Evolutionary conservation across 495 filamentous ascomycete genomes (phyloP).

Genomic region (Astrothelium macrocarpum): DNA sequence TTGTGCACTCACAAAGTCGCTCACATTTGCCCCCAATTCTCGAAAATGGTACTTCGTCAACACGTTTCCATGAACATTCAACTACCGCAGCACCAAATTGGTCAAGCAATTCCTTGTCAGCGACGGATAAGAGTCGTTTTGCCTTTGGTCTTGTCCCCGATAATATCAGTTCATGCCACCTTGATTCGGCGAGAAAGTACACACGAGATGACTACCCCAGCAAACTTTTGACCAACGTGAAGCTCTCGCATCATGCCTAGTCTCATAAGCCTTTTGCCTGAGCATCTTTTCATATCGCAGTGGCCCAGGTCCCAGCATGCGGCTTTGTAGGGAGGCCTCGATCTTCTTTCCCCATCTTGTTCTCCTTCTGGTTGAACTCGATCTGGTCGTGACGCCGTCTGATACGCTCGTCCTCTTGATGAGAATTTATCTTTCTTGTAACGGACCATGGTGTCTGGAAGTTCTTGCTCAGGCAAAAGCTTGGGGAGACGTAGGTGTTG

Average conservation of each 20-base stretch:
- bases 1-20: conserved; percentile 47
- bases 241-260: conserved; percentile 90
- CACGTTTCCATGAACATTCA: conserved; percentile 92
- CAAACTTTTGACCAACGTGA: conserved; percentile 78
- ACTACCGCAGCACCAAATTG: conserved; percentile 90
- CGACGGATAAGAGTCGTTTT: conserved; percentile 69
- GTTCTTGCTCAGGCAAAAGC: not conserved
- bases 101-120: conserved; percentile 70
- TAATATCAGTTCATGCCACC: conserved; percentile 17
- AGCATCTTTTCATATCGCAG: conserved; percentile 95
- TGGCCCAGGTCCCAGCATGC: conserved; percentile 97
- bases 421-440: conserved; percentile 88
- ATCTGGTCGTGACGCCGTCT: conserved; percentile 27
- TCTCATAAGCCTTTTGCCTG: conserved; percentile 85
- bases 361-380: conserved; percentile 34
- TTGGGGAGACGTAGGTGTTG: not conserved
- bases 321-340: conserved; percentile 67
- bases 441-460: conserved; percentile 57
- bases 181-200: conserved; percentile 17
- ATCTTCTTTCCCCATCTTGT: conserved; percentile 26
- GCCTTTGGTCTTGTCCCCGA: conserved; percentile 60
- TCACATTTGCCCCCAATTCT: conserved; percentile 94
- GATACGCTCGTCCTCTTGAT: conserved; percentile 43
- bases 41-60: conserved; percentile 80
- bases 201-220: conserved; percentile 81